Evolutionary conservation across 805 yeast species (phyloP), one percentile per base, ranked within the genome.

Genomic region (Hermanozyma aechmeae): DNA sequence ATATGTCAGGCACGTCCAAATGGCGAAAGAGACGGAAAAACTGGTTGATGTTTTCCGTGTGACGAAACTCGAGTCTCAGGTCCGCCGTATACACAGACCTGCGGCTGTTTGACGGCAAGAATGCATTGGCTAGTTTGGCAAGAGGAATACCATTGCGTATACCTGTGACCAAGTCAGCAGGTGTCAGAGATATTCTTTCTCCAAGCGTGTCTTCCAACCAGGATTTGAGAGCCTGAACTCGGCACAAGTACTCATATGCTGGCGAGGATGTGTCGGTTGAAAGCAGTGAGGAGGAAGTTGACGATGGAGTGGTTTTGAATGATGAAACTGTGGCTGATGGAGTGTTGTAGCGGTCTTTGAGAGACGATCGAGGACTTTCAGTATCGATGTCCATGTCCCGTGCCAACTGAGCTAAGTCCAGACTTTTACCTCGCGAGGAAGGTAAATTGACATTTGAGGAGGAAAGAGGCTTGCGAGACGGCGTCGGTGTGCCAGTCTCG

Each of bases 11-110:
- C 40, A 92, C 75, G 16, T 73, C 76, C 35, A 85, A 66, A 34
- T 62, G 71, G 32, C 73, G 78, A 17, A 85, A 61, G 32, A 89
- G 71, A 13, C 68, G 62, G 50, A 89, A 79, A 51, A 89, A 87
- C 14, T 76, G 65, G 43, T 85, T 84, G 48, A 92, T 89, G 50
- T 92, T 92, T 48, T 92, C 96, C 0, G 95, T 84, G 51, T 85
- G 95, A 37, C 81, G 76, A 61, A 84, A 92, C 50, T 85, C 87
- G 23, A 87, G 64, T 48, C 60, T 48, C 32, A 48, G 41, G 39
- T 63, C 81, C 42, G 68, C 69, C 27, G 73, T 73, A 43, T 71
- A 80, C 49, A 50, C 72, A 52, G 40, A 63, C 59, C 27, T 76
- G 76, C 30, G 58, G 0, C 71, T 66, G n/a, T n/a, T n/a, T n/a